Evolutionary conservation across 2,329 filamentous ascomycete species (phyloP).

Genomic region (Rutstroemia sp.): DNA sequence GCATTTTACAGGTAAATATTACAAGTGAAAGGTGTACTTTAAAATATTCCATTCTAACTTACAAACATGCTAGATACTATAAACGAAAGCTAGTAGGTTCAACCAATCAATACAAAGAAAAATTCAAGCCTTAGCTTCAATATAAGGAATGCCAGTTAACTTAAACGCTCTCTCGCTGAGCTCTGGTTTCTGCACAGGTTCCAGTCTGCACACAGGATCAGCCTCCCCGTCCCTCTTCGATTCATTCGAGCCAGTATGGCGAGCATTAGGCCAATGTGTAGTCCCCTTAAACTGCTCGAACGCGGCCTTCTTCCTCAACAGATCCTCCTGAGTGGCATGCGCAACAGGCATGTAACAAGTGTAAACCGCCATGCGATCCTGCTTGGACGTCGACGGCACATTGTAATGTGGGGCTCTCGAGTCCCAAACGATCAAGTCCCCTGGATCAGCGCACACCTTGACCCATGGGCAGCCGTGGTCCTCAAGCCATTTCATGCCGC

Average conservation of each 20-base stretch:
- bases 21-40: no score
- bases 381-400: no score
- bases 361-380: constrained; percentile 31
- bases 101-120: no score
- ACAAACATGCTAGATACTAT: no score
- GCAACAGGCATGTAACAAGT: constrained; percentile 33
- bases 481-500: constrained; percentile 30
- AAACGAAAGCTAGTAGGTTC: no score
- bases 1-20: no score
- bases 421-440: constrained; percentile 35
- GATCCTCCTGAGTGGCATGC: constrained; percentile 25
- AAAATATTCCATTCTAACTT: no score
- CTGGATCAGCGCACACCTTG: constrained; percentile 32
- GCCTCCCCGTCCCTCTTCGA: no score
- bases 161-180: neutral
- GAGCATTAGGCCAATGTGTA: constrained; percentile 26
- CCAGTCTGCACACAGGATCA: neutral
- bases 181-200: neutral
- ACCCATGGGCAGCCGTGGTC: constrained; percentile 26
- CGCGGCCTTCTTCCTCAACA: constrained; percentile 21
- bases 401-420: constrained; percentile 25
- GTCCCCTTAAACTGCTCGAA: constrained; percentile 25
- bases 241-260: no score
- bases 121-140: no score
- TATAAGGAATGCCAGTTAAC: neutral